Percentiles rank a stretch among this genome's conserved stretches.
These are phyloP conservation scores for Tolypocladium amazonense DNA, from an alignment of 2,329 filamentous ascomycete species.

Conservation along the genomic window DNA sequence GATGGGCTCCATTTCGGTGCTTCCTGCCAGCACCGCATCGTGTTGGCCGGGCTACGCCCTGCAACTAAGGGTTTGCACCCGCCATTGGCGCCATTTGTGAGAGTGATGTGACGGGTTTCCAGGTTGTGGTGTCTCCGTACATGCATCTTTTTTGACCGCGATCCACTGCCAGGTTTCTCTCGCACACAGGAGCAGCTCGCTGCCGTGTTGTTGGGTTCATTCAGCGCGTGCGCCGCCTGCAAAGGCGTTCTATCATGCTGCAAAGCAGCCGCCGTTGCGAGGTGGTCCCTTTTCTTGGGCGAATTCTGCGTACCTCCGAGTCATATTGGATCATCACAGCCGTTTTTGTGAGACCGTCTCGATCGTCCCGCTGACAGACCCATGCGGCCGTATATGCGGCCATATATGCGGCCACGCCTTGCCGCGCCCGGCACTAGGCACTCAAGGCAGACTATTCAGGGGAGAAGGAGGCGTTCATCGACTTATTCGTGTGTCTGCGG, in stretches of 20 bases:
- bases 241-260: not conserved
- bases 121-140: not conserved
- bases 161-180: not conserved
- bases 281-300: not conserved
- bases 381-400: constrained; percentile 7
- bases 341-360: not conserved
- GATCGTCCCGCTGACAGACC: constrained; percentile 6
- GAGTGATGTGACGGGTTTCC: not conserved
- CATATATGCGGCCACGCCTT: constrained; percentile 4
- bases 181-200: not conserved
- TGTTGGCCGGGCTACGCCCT: not conserved
- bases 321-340: not conserved
- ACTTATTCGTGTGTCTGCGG: not conserved
- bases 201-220: not conserved
- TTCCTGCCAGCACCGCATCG: not conserved
- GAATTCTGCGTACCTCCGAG: not conserved
- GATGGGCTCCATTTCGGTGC: not conserved
- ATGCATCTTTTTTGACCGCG: not conserved
- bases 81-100: not conserved
- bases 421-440: constrained; percentile 1
- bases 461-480: not conserved
- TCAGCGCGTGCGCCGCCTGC: not conserved
- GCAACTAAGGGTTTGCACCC: not conserved
- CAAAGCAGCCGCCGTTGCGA: not conserved
- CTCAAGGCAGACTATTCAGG: not conserved